Evolutionary conservation across 345 rosid genomes (phyloP).

Genomic region (Syzygium jambos): DNA sequence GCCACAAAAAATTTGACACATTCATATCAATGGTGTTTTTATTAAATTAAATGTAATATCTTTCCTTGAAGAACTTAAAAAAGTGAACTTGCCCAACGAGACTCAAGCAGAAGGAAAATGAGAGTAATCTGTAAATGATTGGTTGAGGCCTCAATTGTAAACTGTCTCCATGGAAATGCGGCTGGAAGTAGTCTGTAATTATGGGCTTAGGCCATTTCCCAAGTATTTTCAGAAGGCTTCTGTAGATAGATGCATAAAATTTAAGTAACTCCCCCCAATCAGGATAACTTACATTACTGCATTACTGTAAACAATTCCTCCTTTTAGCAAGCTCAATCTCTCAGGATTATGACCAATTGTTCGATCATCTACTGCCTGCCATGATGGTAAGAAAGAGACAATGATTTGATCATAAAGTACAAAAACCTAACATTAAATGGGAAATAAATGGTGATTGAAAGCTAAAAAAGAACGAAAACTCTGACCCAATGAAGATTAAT

Average conservation of each 20-base stretch:
- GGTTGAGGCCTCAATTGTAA: neutral
- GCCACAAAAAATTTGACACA: neutral
- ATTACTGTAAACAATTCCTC: conserved; percentile 54
- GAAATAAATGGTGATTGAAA: neutral
- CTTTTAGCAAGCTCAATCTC: conserved; percentile 51
- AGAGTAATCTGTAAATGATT: neutral
- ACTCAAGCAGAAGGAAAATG: neutral
- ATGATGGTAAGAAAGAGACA: neutral
- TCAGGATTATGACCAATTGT: conserved; percentile 61
- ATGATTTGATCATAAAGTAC: neutral
- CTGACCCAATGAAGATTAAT: neutral
- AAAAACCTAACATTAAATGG: neutral
- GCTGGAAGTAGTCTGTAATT: neutral
- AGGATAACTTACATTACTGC: conserved; percentile 38
- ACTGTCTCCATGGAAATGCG: neutral
- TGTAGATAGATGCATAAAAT: neutral
- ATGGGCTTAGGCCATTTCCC: neutral
- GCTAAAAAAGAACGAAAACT: neutral
- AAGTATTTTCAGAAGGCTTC: neutral
- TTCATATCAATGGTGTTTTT: neutral
- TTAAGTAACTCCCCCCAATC: neutral
- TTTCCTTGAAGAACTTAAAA: neutral
- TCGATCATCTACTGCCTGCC: conserved; percentile 54
- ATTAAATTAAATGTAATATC: neutral
- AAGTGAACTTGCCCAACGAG: neutral